A percentile compares a stretch with the other conserved stretches of the same genome.
phyloP scores from a whole-genome alignment of 345 rosid species.

The Citrus reticulata region DNA sequence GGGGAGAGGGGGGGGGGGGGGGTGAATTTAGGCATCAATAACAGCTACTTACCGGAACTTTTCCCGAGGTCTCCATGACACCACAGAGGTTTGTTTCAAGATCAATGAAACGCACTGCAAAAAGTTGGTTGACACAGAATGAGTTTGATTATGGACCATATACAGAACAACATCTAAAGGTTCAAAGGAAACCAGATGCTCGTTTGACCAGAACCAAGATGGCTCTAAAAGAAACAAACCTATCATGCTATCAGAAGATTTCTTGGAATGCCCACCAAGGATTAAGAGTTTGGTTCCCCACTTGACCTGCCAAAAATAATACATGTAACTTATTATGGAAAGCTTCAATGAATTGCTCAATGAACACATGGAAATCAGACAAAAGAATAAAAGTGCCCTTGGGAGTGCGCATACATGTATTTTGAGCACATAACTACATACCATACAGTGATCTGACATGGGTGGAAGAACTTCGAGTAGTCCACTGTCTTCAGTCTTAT shows the following conservation, averaged over 20 bases:
- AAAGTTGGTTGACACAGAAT: slow-evolving; percentile 7
- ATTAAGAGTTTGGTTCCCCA: slow-evolving; percentile 84
- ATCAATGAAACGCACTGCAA: slow-evolving; percentile 76
- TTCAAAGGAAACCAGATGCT: slow-evolving; percentile 3
- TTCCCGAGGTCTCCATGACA: slow-evolving; percentile 62
- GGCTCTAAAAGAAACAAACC: slow-evolving; percentile 42
- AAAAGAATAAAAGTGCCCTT: neutral
- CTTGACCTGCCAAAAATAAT: slow-evolving; percentile 47
- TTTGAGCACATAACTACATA: slow-evolving; percentile 24
- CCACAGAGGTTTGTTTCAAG: slow-evolving; percentile 59
- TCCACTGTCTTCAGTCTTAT: slow-evolving; percentile 32
- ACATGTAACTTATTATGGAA: neutral
- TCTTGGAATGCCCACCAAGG: slow-evolving; percentile 80
- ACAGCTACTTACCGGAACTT: slow-evolving; percentile 58
- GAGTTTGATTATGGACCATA: slow-evolving; percentile 20
- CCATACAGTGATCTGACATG: slow-evolving; percentile 79
- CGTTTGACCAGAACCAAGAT: slow-evolving; percentile 2
- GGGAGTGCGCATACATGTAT: neutral
- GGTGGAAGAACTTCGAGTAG: slow-evolving; percentile 60
- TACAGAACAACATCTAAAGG: neutral
- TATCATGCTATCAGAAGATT: slow-evolving; percentile 48
- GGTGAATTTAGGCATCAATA: neutral
- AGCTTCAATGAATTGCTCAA: neutral
- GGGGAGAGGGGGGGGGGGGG: neutral
- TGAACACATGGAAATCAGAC: neutral